A percentile compares a stretch with the other conserved stretches of the same genome.
Evolutionary conservation across 148 eudicot species (phyloP).

Genomic region (Fallopia convolvulus): DNA sequence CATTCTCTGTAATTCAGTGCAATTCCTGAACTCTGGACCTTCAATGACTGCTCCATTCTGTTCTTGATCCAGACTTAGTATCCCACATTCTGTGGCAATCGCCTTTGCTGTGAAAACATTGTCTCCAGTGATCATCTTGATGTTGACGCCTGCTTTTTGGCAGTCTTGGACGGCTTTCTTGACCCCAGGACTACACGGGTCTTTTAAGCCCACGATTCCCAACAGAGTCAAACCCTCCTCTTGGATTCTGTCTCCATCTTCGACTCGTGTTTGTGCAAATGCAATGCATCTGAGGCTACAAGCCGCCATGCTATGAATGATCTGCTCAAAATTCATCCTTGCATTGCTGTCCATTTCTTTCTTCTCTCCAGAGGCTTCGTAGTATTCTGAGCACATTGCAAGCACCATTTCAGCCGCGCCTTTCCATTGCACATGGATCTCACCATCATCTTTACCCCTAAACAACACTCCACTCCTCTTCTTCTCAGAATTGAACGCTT

Average conservation of each 20-base stretch:
- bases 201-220: constrained; percentile 23
- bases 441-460: neutral
- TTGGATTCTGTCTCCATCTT: neutral
- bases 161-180: constrained; percentile 24
- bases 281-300: constrained; percentile 36
- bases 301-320: constrained; percentile 30
- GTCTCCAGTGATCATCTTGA: constrained; percentile 30
- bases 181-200: constrained; percentile 26
- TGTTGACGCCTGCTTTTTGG: constrained; percentile 24
- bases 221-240: constrained; percentile 15
- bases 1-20: constrained; percentile 17
- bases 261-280: constrained; percentile 23
- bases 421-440: constrained; percentile 32
- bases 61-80: constrained; percentile 14
- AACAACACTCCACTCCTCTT: constrained; percentile 29
- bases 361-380: constrained; percentile 15
- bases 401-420: constrained; percentile 46
- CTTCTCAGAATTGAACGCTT: constrained; percentile 35
- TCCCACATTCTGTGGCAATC: constrained; percentile 25
- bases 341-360: constrained; percentile 15
- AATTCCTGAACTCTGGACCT: constrained; percentile 19
- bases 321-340: constrained; percentile 9
- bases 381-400: constrained; percentile 29
- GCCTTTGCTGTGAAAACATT: constrained; percentile 24
- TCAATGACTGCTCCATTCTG: constrained; percentile 14